A percentile compares a stretch with the other conserved stretches of the same genome.
These are phyloP conservation scores for Chrysopogon serrulatus DNA, from an alignment of 176 grass and related monocot species.

Conservation along the genomic window DNA sequence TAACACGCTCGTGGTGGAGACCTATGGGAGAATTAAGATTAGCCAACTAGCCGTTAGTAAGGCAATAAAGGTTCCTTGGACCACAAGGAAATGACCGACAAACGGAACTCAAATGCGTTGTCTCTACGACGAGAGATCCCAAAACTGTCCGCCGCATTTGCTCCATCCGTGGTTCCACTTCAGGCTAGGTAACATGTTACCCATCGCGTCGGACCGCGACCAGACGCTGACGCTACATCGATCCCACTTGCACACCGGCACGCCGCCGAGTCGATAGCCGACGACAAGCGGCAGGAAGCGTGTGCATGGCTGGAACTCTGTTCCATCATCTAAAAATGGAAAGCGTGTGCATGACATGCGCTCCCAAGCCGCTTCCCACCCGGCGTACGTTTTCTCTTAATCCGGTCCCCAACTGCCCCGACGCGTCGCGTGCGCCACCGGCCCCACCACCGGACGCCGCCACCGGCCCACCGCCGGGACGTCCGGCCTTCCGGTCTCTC, in stretches of 20 bases:
- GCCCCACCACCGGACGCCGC: background rate
- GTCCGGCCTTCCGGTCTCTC: background rate
- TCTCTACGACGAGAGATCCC: background rate
- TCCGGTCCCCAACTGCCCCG: background rate
- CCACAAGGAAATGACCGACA: background rate
- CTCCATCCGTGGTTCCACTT: background rate
- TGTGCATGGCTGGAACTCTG: background rate
- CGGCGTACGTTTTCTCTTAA: background rate
- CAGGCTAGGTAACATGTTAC: too few relatives aligned
- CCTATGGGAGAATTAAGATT: background rate
- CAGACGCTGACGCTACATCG: background rate
- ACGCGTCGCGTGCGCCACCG: background rate
- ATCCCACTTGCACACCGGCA: background rate
- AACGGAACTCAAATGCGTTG: background rate
- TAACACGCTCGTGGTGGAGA: background rate
- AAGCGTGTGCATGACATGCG: background rate
- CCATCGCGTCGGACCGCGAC: background rate
- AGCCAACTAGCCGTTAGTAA: background rate
- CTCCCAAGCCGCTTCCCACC: too few relatives aligned
- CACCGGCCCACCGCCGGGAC: background rate
- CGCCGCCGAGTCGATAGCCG: background rate
- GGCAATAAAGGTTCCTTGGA: background rate
- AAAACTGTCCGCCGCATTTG: background rate
- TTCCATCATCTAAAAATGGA: too few relatives aligned
- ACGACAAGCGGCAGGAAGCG: background rate